Percentiles rank a stretch among this genome's conserved stretches.
Evolutionary conservation across 305 asterid species (phyloP).

Genomic region (Fraxinus sp.): DNA sequence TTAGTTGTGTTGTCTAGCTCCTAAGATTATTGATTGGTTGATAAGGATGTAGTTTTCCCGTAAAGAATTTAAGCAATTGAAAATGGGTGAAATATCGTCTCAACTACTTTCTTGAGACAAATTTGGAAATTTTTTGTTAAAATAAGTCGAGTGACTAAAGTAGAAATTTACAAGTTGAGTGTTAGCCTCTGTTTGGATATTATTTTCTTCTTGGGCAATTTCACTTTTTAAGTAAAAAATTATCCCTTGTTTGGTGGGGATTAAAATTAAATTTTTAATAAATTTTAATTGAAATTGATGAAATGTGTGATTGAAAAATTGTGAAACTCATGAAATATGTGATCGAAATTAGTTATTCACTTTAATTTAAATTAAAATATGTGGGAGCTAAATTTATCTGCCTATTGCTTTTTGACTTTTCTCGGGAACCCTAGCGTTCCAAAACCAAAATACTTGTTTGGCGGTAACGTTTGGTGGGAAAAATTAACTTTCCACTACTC

Average conservation of each 20-base stretch:
- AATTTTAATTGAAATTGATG: no score
- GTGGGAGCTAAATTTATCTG: no score
- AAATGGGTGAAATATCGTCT: background rate
- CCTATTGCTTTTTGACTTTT: background rate
- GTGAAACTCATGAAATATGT: no score
- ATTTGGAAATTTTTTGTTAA: background rate
- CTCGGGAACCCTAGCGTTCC: background rate
- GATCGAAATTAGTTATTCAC: no score
- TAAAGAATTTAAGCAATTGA: background rate
- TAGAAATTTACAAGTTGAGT: background rate
- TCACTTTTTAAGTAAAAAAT: background rate
- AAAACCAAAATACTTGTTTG: slow-evolving; percentile 38
- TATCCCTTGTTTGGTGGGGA: no score
- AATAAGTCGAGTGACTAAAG: no score
- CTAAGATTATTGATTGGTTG: background rate
- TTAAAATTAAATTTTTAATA: no score
- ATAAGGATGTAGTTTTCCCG: background rate
- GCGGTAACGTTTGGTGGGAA: slow-evolving; percentile 80
- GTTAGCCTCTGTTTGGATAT: no score
- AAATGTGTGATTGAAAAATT: no score
- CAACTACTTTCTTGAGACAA: background rate
- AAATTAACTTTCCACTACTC: slow-evolving; percentile 21
- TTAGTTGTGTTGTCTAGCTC: background rate
- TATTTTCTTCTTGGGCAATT: background rate
- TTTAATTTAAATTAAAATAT: no score